Percentiles rank a stretch among this genome's conserved stretches.
phyloP scores from a whole-genome alignment of 352 stramenopile species.

The Pythium aphanidermatum region DNA sequence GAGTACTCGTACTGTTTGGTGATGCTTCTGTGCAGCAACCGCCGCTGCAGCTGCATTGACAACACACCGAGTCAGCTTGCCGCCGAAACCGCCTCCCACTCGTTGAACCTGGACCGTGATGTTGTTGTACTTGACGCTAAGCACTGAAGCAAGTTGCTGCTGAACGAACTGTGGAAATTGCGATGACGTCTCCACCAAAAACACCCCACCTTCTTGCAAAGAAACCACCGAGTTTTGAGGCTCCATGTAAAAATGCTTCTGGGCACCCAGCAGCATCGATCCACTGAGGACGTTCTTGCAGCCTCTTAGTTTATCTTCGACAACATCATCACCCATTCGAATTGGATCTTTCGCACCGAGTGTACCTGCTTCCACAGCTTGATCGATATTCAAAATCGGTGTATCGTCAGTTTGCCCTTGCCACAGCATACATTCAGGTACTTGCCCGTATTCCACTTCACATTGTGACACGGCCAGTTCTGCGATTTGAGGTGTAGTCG shows the following conservation, averaged over 20 bases:
- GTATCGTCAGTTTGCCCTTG: constrained; percentile 13
- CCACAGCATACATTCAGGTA: constrained; percentile 25
- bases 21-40: constrained; percentile 27
- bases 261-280: constrained; percentile 22
- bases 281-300: constrained; percentile 16
- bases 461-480: constrained; percentile 22
- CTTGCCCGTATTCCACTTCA: constrained; percentile 23
- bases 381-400: constrained; percentile 32
- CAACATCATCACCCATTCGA: constrained; percentile 20
- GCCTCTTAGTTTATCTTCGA: constrained; percentile 16
- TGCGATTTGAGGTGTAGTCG: constrained; percentile 24
- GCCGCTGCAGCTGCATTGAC: constrained; percentile 28
- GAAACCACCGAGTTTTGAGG: constrained; percentile 31
- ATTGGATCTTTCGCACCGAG: constrained; percentile 4
- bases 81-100: constrained; percentile 41
- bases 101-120: constrained; percentile 31
- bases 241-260: constrained; percentile 63
- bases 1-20: constrained; percentile 24
- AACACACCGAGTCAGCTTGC: constrained; percentile 34
- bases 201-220: constrained; percentile 21
- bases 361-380: constrained; percentile 24
- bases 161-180: constrained; percentile 29
- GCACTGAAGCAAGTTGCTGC: constrained; percentile 20
- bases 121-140: constrained; percentile 23
- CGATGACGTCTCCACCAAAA: constrained; percentile 27